Base-by-base conservation (phyloP, 2,329 filamentous ascomycete species). In the Neurospora sp. region DNA sequence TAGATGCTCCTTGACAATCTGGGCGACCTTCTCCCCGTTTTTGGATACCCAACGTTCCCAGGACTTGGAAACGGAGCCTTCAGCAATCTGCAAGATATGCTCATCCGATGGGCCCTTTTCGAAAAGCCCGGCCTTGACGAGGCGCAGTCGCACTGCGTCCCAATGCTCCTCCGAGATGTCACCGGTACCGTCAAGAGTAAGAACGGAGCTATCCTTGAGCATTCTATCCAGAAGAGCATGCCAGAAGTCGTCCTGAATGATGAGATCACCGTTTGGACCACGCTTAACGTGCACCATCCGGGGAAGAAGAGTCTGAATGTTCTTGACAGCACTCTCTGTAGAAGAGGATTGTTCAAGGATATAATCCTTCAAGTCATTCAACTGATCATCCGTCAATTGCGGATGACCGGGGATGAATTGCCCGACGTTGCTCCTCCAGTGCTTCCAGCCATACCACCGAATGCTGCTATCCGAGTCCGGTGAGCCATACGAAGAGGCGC, bases 171-270 rank as follows among this genome's bases (percentile, higher is more conserved):
- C 81, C 0, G 83, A 82, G 3, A 83, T 79, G 19, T 81, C 74
- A 15, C 80, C 76, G 23, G 78, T 80, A n/a, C 77, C 77, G 17
- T 81, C 75, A 3, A 87, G 74, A 3, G 80, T 83, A 43, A 87
- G 76, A 46, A 88, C 81, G 38, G 80, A 78, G 1, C 80, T 80
- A 62, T 87, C 85, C 1, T 80, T 77, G 23, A 80, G 80, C 66
- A 91, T 84, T 70, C 85, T 82, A 68, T 85, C 84, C 33, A 83
- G 81, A 8, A 93, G 77, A 0, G 89, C 90, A 69, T 87, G 82
- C 86, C 88, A 93, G 71, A 93, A 91, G 2, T 88, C 84, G 33
- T 86, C 82, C 0, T 85, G 80, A 17, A 92, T 85, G 28, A 85
- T 79, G 0, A 82, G 78, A 10, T 84, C 82, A 15, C 88, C 89